phyloP scores from a whole-genome alignment of 208 protist species.

The Leishmania aethiopica region DNA sequence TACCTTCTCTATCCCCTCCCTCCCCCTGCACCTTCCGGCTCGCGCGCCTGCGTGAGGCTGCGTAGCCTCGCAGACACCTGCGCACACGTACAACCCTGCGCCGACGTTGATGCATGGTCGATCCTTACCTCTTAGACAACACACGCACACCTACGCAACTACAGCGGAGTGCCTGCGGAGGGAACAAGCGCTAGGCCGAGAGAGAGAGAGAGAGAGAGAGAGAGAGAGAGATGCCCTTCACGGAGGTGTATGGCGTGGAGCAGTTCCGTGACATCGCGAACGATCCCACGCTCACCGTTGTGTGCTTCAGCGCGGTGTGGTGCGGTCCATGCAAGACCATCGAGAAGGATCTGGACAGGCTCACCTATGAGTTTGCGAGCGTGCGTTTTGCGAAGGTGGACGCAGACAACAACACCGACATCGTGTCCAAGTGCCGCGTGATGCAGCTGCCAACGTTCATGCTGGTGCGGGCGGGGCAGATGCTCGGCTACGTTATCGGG shows the following conservation, averaged over 20 bases:
- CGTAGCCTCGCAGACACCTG: neutral
- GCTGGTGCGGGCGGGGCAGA: conserved; percentile 55
- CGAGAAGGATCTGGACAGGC: conserved; percentile 73
- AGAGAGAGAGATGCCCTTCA: conserved; percentile 52
- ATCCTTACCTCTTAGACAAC: neutral
- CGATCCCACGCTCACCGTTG: conserved; percentile 53
- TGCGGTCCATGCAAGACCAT: conserved; percentile 84
- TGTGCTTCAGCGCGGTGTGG: conserved; percentile 84
- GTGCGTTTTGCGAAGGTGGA: conserved; percentile 79
- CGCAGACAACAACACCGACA: conserved; percentile 81
- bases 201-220: conserved; percentile 1
- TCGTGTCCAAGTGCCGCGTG: conserved; percentile 76
- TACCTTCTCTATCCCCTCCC: neutral
- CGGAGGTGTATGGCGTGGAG: conserved; percentile 74
- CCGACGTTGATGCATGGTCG: neutral
- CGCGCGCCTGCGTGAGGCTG: neutral
- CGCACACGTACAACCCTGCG: neutral
- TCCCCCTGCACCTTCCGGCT: neutral
- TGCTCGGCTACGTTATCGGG: conserved; percentile 79
- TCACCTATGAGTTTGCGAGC: conserved; percentile 74
- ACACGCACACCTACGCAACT: conserved; percentile 4
- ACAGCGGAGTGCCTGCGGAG: neutral
- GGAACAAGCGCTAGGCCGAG: neutral
- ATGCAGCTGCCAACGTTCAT: conserved; percentile 84
- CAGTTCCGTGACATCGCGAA: conserved; percentile 78